These are phyloP conservation scores for Phytophthora citrophthora DNA, from an alignment of 352 stramenopile species.

Conservation along the genomic window DNA sequence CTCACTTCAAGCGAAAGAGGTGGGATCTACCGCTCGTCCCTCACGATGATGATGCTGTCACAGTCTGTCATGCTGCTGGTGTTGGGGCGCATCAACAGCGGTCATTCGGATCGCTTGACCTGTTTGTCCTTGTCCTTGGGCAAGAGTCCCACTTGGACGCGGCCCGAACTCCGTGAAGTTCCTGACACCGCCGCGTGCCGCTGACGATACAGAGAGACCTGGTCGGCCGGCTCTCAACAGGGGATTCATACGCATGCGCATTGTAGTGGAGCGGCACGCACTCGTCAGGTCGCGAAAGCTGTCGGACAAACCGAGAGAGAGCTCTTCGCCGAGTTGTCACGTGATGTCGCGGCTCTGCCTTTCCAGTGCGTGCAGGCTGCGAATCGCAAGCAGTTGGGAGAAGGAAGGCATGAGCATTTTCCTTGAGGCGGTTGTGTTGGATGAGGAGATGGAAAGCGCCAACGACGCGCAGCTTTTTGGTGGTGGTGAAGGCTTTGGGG, in stretches of 20 bases:
- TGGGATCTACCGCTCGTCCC: not conserved
- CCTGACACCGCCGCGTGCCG: conserved; percentile 18
- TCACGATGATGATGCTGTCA: not conserved
- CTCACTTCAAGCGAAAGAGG: conserved; percentile 5
- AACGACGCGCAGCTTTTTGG: conserved; percentile 14
- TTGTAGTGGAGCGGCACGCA: conserved; percentile 9
- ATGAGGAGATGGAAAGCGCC: not conserved
- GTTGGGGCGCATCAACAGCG: conserved; percentile 18
- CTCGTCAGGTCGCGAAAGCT: conserved; percentile 16
- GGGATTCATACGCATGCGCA: conserved; percentile 19
- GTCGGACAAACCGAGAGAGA: conserved; percentile 10
- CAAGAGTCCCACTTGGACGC: conserved; percentile 26
- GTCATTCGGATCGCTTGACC: conserved; percentile 8
- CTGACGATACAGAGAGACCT: not conserved
- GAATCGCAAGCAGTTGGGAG: not conserved
- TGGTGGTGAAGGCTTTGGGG: conserved; percentile 8
- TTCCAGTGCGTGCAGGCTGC: conserved; percentile 2
- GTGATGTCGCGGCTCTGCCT: conserved; percentile 13
- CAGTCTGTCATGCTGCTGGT: not conserved
- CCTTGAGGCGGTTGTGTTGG: not conserved
- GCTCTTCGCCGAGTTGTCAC: conserved; percentile 25
- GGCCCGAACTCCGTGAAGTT: conserved; percentile 2
- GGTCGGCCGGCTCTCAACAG: conserved; percentile 11
- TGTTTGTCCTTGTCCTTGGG: conserved; percentile 2
- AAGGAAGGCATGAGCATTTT: too few relatives aligned